Base-by-base conservation (phyloP, 805 yeast genomes). In the Sungouiella thailandica region DNA sequence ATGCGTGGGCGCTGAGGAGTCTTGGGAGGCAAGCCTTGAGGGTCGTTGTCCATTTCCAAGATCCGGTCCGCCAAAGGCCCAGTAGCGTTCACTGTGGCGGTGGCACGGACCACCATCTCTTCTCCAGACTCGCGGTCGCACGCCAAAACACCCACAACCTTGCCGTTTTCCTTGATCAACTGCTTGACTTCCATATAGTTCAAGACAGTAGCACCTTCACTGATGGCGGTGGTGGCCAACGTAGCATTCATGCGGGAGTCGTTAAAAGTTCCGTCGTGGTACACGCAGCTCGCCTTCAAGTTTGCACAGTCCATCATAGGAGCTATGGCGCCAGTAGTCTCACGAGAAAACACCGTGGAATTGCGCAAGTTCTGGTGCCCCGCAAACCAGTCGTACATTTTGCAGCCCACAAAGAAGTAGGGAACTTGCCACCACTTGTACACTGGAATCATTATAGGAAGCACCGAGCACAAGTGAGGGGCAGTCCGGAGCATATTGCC, bases 361-460 rank as follows among this genome's bases (percentile, higher is more conserved):
- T 76, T 69, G 56, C 84, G 79, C 60, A 89, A 72, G 67, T 87
- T 86, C 60, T 87, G 90, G 43, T 72, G 65, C 35, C 97, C 97
- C 25, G 97, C 96, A 56, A 90, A 82, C 62, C 89, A 65, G 62
- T 89, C 97, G 65, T 89, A 89, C 75, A 83, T 70, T 61, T 87
- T 83, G 56, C 93, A 84, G 40, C 97, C 97, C 25, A 76, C 80
- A 65, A 83, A 89, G 68, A 83, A 87, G 68, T 89, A 89, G 28
- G 97, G 97, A 34, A 86, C 75, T 68, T 88, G 95, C 96, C 96
- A 89, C 75, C 86, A 85, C 53, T 78, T 78, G 72, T 90, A 89
- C 38, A 89, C 89, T n/a, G 97, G 97, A 50, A 89, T 86, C 83
- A 87, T 78, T 50, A 89, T 89, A 23, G 97, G 97, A 47, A 89